A percentile compares a stretch with the other conserved stretches of the same genome.
Conservation (phyloP, 1,284 basidiomycete species). For the Paramarasmius palmivorus region DNA sequence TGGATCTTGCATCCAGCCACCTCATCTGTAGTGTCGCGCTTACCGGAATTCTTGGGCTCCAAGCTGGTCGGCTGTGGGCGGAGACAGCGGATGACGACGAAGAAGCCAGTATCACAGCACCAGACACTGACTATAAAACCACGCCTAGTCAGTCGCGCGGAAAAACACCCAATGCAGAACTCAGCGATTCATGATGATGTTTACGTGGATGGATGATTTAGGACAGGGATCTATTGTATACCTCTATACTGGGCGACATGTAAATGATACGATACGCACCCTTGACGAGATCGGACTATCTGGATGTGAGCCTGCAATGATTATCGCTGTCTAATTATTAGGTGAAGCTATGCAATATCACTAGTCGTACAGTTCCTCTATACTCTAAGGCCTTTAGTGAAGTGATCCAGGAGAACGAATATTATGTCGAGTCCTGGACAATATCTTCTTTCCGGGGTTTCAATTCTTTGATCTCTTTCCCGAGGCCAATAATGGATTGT, state of each 20-base stretch:
- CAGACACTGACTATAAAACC: conserved; percentile 9
- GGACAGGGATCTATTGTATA: too few relatives aligned
- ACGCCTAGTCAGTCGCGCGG: conserved; percentile 27
- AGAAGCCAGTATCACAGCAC: conserved; percentile 15
- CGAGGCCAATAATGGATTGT: conserved; percentile 71
- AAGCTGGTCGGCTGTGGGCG: conserved; percentile 80
- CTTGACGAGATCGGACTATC: too few relatives aligned
- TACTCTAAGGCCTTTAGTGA: neutral
- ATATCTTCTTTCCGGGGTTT: conserved; percentile 87
- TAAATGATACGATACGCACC: too few relatives aligned
- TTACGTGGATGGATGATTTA: conserved; percentile 9
- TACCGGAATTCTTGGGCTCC: conserved; percentile 75
- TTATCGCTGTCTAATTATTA: conserved; percentile 6
- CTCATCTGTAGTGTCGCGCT: conserved; percentile 82
- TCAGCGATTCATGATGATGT: conserved; percentile 18
- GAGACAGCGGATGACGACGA: conserved; percentile 62
- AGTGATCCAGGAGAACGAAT: neutral
- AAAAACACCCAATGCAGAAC: conserved; percentile 34
- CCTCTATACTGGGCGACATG: too few relatives aligned
- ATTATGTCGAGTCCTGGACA: conserved; percentile 50
- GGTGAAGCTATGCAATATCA: conserved; percentile 2
- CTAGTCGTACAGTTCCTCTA: conserved; percentile 9
- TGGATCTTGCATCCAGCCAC: conserved; percentile 78
- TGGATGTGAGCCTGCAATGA: too few relatives aligned
- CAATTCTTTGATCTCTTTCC: conserved; percentile 72